phyloP scores from a whole-genome alignment of 1,284 basidiomycete species.

The Rhodotorula glutinis region DNA sequence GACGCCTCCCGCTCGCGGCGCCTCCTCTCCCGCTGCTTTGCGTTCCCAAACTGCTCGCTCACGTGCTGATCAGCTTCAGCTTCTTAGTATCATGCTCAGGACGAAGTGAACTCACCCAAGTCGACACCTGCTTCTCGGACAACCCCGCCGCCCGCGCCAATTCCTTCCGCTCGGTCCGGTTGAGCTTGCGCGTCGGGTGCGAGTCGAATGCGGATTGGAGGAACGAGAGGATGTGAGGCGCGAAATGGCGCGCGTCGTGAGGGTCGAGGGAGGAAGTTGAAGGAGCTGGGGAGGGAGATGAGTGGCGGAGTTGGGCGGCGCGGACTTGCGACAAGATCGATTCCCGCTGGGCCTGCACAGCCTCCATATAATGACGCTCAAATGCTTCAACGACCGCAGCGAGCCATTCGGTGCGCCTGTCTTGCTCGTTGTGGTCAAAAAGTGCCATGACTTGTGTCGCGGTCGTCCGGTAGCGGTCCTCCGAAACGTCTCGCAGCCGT shows the following conservation, averaged over 20 bases:
- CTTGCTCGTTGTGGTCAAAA: too few species aligned
- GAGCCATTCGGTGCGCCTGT: too few species aligned
- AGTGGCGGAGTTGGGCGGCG: constrained; percentile 4
- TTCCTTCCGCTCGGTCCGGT: constrained; percentile 18
- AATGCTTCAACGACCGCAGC: too few species aligned
- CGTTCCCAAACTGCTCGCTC: constrained; percentile 30
- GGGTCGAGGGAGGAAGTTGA: neutral
- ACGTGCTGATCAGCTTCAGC: neutral
- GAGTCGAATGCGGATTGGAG: constrained; percentile 19
- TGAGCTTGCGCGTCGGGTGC: constrained; percentile 3
- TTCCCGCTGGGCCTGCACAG: too few species aligned
- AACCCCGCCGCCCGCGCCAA: constrained; percentile 21
- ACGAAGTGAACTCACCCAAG: constrained; percentile 9
- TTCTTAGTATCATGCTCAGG: too few species aligned
- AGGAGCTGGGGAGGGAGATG: neutral
- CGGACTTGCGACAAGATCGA: constrained; percentile 6
- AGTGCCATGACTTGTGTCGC: too few species aligned
- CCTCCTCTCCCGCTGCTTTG: constrained; percentile 34
- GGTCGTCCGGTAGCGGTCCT: too few species aligned
- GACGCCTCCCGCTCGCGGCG: neutral
- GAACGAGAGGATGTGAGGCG: constrained; percentile 19
- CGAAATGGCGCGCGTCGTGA: constrained; percentile 15
- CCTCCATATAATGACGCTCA: neutral
- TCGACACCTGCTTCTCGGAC: constrained; percentile 21
- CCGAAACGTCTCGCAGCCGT: too few species aligned